Evolutionary conservation across 2,329 filamentous ascomycete species (phyloP).

Genomic region (Aspergillus fructus): DNA sequence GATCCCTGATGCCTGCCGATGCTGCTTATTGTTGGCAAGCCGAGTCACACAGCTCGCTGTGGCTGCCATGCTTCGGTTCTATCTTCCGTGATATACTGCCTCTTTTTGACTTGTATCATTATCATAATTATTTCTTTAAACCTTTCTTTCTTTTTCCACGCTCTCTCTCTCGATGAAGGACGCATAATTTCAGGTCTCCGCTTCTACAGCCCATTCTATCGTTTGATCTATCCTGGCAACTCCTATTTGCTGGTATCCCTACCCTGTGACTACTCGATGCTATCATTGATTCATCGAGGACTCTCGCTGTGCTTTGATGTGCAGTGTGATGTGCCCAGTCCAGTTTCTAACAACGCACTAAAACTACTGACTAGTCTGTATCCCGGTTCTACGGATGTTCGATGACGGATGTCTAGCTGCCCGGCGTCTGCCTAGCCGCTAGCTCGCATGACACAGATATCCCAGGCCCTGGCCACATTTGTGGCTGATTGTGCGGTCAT

Average conservation of each 20-base stretch:
- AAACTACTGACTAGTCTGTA: constrained; percentile 8
- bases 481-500: constrained; percentile 15
- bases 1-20: constrained; percentile 11
- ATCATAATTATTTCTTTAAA: background rate
- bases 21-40: constrained; percentile 18
- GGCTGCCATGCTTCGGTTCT: constrained; percentile 34
- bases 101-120: background rate
- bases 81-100: constrained; percentile 22
- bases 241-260: background rate
- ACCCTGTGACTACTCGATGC: background rate
- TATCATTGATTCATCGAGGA: background rate
- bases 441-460: constrained; percentile 12
- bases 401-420: background rate
- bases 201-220: background rate
- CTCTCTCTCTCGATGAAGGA: constrained; percentile 9
- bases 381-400: constrained; percentile 13
- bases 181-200: background rate
- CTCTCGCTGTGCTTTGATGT: constrained; percentile 9
- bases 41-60: constrained; percentile 27
- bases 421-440: constrained; percentile 1
- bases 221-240: background rate
- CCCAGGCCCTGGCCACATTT: constrained; percentile 3
- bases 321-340: constrained; percentile 14
- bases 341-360: constrained; percentile 16
- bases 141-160: background rate